Percentiles rank a stretch among this genome's conserved stretches.
Evolutionary conservation across 2,329 filamentous ascomycete species (phyloP).

Genomic region (Aspergillus chevalieri): DNA sequence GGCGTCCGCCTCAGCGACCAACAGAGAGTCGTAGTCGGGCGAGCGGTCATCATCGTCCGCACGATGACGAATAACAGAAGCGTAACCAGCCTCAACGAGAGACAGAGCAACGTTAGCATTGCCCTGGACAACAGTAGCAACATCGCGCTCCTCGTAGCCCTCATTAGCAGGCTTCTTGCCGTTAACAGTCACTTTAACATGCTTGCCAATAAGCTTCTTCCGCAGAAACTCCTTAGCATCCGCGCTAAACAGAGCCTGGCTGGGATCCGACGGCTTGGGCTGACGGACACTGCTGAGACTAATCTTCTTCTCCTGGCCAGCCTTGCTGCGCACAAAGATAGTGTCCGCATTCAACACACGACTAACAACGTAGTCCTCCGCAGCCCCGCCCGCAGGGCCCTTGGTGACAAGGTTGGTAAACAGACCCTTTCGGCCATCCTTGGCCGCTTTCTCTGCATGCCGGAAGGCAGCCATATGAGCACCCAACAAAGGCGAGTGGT

Average conservation of each 20-base stretch:
- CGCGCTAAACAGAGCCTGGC: constrained; percentile 80
- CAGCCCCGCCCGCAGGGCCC: constrained; percentile 51
- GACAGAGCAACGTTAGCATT: constrained; percentile 80
- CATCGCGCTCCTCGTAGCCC: constrained; percentile 89
- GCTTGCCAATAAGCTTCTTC: constrained; percentile 92
- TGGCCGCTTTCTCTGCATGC: constrained; percentile 79
- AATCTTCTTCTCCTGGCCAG: constrained; percentile 79
- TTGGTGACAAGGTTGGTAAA: constrained; percentile 73
- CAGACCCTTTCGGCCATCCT: constrained; percentile 67
- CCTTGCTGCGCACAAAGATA: constrained; percentile 76
- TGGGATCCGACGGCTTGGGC: constrained; percentile 79
- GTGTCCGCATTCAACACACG: constrained; percentile 87
- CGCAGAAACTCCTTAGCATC: constrained; percentile 95
- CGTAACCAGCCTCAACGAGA: constrained; percentile 88
- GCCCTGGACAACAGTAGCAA: constrained; percentile 77
- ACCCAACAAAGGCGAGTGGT: constrained; percentile 88
- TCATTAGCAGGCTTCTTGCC: constrained; percentile 85
- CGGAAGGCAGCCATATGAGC: constrained; percentile 79
- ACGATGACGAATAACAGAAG: constrained; percentile 87
- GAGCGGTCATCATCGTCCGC: constrained; percentile 92
- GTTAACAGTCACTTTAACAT: constrained; percentile 81
- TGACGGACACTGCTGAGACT: constrained; percentile 89
- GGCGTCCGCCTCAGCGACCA: constrained; percentile 50
- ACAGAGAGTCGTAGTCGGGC: constrained; percentile 72
- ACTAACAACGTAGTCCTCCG: constrained; percentile 74